Conservation (phyloP, 352 stramenopile genomes). For the Elongisporangium prolatum region DNA sequence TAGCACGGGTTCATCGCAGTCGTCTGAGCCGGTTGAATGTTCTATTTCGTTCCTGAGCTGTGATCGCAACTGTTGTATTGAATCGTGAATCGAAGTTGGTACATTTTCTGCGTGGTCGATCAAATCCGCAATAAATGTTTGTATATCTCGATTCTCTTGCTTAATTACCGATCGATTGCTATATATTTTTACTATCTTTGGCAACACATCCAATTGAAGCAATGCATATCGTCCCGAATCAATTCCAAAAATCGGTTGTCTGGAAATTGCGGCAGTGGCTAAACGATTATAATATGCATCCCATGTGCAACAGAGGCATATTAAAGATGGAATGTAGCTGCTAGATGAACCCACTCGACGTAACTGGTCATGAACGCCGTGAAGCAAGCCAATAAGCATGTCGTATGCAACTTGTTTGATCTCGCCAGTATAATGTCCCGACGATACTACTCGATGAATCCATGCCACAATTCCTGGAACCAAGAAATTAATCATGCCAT, state of each 20-base stretch:
- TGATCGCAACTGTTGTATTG: slow-evolving; percentile 27
- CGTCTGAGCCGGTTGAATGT: too few species aligned
- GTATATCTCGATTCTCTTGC: slow-evolving; percentile 17
- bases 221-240: slow-evolving; percentile 25
- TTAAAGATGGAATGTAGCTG: slow-evolving; percentile 21
- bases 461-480: slow-evolving; percentile 22
- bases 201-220: slow-evolving; percentile 21
- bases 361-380: background rate
- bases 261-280: slow-evolving; percentile 15
- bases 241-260: slow-evolving; percentile 6
- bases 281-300: slow-evolving; percentile 27
- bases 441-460: background rate
- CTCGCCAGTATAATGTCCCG: background rate
- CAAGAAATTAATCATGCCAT: slow-evolving; percentile 24
- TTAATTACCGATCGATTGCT: slow-evolving; percentile 10
- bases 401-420: background rate
- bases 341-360: background rate
- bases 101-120: slow-evolving; percentile 32
- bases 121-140: slow-evolving; percentile 24
- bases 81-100: slow-evolving; percentile 20
- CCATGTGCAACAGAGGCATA: slow-evolving; percentile 30
- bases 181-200: slow-evolving; percentile 30
- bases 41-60: slow-evolving; percentile 16
- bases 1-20: background rate
- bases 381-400: background rate